A percentile compares a stretch with the other conserved stretches of the same genome.
These are phyloP conservation scores for Helianthus tuberosus DNA, from an alignment of 129 eudicot genomes.

Conservation along the genomic window DNA sequence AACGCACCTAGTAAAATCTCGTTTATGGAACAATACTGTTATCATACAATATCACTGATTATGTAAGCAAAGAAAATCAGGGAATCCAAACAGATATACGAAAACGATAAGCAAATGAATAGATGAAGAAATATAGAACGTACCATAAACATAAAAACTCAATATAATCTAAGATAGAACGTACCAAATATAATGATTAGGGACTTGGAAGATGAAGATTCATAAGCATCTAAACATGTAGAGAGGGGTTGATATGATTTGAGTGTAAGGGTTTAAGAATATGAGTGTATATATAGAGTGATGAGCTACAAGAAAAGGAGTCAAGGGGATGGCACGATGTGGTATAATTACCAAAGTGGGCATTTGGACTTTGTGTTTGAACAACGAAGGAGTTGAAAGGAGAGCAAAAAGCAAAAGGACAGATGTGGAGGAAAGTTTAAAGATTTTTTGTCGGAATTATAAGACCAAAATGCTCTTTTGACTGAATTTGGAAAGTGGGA, in stretches of 20 bases:
- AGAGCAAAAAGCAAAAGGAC: constrained; percentile 41
- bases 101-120: neutral
- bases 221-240: constrained; percentile 10
- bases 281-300: constrained; percentile 37
- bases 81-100: neutral
- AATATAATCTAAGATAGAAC: constrained; percentile 15
- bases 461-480: constrained; percentile 77
- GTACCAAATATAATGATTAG: constrained; percentile 27
- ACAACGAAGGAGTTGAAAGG: constrained; percentile 47
- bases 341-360: constrained; percentile 42
- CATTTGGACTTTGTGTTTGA: constrained; percentile 55
- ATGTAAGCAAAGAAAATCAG: neutral
- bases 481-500: constrained; percentile 61
- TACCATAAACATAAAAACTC: constrained; percentile 17
- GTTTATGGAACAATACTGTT: no score
- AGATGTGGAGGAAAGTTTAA: constrained; percentile 60
- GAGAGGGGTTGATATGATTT: constrained; percentile 41
- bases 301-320: constrained; percentile 27
- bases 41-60: neutral
- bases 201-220: constrained; percentile 27
- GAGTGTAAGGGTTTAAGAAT: constrained; percentile 36
- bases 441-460: constrained; percentile 68
- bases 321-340: constrained; percentile 28
- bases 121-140: constrained; percentile 5
- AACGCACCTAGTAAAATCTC: no score